Conservation (phyloP, 768 basidiomycete species). For the Hemileccinum impolitum region DNA sequence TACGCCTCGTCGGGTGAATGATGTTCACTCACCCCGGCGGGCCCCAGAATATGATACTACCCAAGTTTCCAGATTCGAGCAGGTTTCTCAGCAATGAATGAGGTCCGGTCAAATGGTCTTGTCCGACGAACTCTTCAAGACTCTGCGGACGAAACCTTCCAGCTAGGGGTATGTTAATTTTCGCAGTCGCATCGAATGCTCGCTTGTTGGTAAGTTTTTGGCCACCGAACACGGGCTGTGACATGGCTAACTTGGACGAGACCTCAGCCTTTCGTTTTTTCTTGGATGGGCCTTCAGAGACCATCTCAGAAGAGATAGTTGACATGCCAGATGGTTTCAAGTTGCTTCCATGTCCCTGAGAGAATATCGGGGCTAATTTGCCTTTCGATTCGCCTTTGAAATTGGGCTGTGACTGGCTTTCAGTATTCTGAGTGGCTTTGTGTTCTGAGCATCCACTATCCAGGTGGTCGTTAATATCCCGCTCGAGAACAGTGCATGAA, state of each 20-base stretch:
- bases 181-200: constrained; percentile 16
- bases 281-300: constrained; percentile 14
- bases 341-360: constrained; percentile 16
- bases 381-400: constrained; percentile 17
- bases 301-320: constrained; percentile 5
- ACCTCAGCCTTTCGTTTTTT: constrained; percentile 30
- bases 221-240: constrained; percentile 4
- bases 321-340: constrained; percentile 9
- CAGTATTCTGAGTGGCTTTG: not conserved
- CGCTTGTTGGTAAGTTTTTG: constrained; percentile 24
- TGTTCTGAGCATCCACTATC: constrained; percentile 42
- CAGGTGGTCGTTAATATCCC: constrained; percentile 49
- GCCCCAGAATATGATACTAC: constrained; percentile 71
- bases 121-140: constrained; percentile 70
- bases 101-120: constrained; percentile 56
- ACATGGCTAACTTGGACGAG: constrained; percentile 1
- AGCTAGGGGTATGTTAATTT: constrained; percentile 54
- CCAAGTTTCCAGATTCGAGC: constrained; percentile 47
- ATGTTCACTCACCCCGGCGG: constrained; percentile 55
- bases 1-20: not conserved
- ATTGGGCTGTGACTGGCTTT: constrained; percentile 1
- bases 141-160: constrained; percentile 66
- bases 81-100: constrained; percentile 55
- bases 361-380: constrained; percentile 44
- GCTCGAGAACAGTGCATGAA: constrained; percentile 37